These are phyloP conservation scores for Penicillium psychrosexuale DNA, from an alignment of 2,329 filamentous ascomycete genomes.

Conservation along the genomic window DNA sequence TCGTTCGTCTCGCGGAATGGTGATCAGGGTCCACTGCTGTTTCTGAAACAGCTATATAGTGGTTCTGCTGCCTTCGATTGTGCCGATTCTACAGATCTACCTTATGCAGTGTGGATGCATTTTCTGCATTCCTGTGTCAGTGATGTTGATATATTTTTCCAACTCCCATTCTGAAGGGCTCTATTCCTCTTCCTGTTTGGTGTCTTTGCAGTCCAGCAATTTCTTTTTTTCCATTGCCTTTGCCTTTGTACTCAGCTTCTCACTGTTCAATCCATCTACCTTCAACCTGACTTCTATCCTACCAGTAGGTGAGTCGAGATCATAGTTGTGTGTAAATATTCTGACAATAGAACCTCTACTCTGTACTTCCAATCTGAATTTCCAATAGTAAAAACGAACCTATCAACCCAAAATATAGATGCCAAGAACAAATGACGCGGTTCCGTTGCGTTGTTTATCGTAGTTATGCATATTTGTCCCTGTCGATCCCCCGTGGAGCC, in stretches of 20 bases:
- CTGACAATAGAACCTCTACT: not conserved
- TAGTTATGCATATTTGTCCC: slow-evolving; percentile 14
- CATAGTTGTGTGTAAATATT: not conserved
- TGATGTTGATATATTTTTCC: slow-evolving; percentile 6
- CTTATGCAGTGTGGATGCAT: not conserved
- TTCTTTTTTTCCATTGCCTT: slow-evolving; percentile 5
- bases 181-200: slow-evolving; percentile 16
- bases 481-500: slow-evolving; percentile 21
- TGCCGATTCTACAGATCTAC: slow-evolving; percentile 6
- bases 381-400: not conserved
- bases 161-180: slow-evolving; percentile 1
- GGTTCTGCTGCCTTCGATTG: not conserved
- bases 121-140: slow-evolving; percentile 2
- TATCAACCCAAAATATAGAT: not conserved
- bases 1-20: slow-evolving; percentile 11
- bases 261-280: slow-evolving; percentile 26
- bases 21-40: slow-evolving; percentile 1
- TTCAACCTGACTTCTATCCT: slow-evolving; percentile 9
- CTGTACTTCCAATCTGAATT: not conserved
- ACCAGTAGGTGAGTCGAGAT: not conserved
- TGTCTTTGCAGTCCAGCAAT: slow-evolving; percentile 17
- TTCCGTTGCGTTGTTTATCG: slow-evolving; percentile 11
- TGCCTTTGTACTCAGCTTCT: slow-evolving; percentile 19
- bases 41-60: slow-evolving; percentile 1
- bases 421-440: not conserved